Conservation (phyloP, 2,329 filamentous ascomycete species). For the Nigrospora sphaerica region DNA sequence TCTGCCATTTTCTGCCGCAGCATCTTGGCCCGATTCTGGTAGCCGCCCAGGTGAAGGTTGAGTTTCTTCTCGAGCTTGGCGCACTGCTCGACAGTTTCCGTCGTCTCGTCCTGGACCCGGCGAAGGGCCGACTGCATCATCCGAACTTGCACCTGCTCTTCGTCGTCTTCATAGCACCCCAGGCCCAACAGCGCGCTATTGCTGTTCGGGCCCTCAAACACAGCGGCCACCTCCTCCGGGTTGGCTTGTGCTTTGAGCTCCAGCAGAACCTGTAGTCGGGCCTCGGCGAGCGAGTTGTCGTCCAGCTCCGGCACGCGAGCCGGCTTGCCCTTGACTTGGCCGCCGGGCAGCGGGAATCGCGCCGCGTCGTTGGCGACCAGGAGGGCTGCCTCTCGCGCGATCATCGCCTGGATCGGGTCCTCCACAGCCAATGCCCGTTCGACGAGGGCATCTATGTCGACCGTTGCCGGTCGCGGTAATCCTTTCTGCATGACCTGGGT, state of each 20-base stretch:
- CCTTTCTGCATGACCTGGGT: slow-evolving; percentile 86
- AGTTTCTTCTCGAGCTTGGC: slow-evolving; percentile 93
- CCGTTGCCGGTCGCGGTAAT: slow-evolving; percentile 66
- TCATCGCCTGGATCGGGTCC: slow-evolving; percentile 59
- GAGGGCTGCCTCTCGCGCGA: slow-evolving; percentile 70
- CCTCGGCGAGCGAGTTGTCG: slow-evolving; percentile 66
- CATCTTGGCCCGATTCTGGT: slow-evolving; percentile 77
- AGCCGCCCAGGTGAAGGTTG: slow-evolving; percentile 79
- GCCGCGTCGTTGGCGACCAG: slow-evolving; percentile 78
- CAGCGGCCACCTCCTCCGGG: slow-evolving; percentile 42
- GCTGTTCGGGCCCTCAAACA: slow-evolving; percentile 45
- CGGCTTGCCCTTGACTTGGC: slow-evolving; percentile 56
- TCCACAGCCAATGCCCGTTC: slow-evolving; percentile 51
- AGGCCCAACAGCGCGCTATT: slow-evolving; percentile 67
- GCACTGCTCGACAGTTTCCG: slow-evolving; percentile 67
- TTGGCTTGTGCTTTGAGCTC: slow-evolving; percentile 51
- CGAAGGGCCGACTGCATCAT: slow-evolving; percentile 68
- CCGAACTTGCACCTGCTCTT: slow-evolving; percentile 59
- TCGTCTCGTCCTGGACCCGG: slow-evolving; percentile 68
- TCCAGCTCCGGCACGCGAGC: slow-evolving; percentile 56
- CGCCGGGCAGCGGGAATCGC: slow-evolving; percentile 64
- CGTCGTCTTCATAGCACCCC: slow-evolving; percentile 71
- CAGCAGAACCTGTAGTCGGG: slow-evolving; percentile 67
- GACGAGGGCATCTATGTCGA: slow-evolving; percentile 66
- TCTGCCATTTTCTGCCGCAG: slow-evolving; percentile 73